Evolutionary conservation across 2,329 filamentous ascomycete genomes (phyloP), one percentile per base, ranked within the genome.

Genomic region (Alternaria consortialis): DNA sequence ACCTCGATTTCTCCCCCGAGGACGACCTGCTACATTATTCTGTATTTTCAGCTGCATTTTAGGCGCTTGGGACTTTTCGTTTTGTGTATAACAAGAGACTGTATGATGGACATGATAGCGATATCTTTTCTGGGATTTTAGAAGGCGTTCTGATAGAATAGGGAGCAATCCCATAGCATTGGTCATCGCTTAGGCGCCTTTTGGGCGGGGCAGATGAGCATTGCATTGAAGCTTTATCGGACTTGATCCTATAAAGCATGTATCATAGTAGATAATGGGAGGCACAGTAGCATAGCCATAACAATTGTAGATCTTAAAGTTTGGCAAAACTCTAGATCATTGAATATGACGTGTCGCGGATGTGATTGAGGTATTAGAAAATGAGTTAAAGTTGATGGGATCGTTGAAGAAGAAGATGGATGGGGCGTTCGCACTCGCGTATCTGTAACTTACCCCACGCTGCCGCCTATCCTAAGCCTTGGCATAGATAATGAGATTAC

Each of bases 401-500:
- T 7, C 20, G 23, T 29, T 42, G 23, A 40, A 34, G 44, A 50
- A 17, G 36, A 40, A 25, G 13, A 27, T 12, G 3, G 47, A 52
- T 12, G 17, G 15, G 36, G 32, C 5, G 31, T 48, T 27, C 12
- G 23, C 61, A 64, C 15, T 50, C 46, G 46, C 46, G 31, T 37
- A 50, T 50, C 46, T 50, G 20, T 4, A 7, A 36, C 46, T 39
- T 50, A 50, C 67, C 68, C 68, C 68, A 69, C 68, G 64, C 60
- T 63, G 56, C 40, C 63, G 54, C 60, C 58, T 55, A 20, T 11
- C n/a, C 25, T 25, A 50, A 17, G 60, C 20, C 70, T 70, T 69
- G 66, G 70, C 68, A 63, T 63, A 48, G 56, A 60, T 68, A 70
- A 72, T 59, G 34, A 34, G 46, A 70, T 71, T 67, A 68, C 62